Percentiles rank a stretch among this genome's conserved stretches.
Conservation (phyloP, 1,284 basidiomycete genomes). For the Schizopora paradoxa region DNA sequence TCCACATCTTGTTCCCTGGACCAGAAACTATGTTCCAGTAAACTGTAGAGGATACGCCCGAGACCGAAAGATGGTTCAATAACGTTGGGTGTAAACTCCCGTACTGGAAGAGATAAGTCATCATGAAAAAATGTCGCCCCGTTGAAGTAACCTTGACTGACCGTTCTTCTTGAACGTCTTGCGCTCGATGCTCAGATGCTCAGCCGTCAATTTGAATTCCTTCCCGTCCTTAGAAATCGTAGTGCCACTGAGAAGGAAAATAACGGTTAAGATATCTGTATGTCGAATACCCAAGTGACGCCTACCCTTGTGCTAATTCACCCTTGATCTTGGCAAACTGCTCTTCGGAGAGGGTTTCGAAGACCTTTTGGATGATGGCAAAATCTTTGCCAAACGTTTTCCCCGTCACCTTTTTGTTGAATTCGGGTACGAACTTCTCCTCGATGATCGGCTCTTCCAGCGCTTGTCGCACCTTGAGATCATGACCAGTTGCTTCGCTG, state of each 20-base stretch:
- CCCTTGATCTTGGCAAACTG: conserved; percentile 66
- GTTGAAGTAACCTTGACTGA: conserved; percentile 32
- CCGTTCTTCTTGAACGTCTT: conserved; percentile 89
- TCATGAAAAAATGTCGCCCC: conserved; percentile 3
- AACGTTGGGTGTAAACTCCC: conserved; percentile 96
- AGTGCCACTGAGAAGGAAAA: conserved; percentile 35
- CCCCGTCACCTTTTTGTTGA: conserved; percentile 88
- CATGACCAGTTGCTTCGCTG: conserved; percentile 58
- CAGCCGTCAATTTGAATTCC: conserved; percentile 68
- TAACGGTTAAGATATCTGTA: conserved; percentile 20
- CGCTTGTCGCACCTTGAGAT: conserved; percentile 79
- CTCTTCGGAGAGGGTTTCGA: conserved; percentile 68
- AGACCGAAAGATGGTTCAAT: conserved; percentile 99
- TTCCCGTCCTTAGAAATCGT: conserved; percentile 57
- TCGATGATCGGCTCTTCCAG: conserved; percentile 76
- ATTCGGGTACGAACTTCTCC: conserved; percentile 70
- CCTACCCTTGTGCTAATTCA: conserved; percentile 74
- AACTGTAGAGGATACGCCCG: conserved; percentile 90
- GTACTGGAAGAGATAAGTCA: conserved; percentile 45
- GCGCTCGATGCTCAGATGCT: conserved; percentile 75
- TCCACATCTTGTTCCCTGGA: conserved; percentile 86
- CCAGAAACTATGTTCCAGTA: conserved; percentile 98
- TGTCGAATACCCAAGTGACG: conserved; percentile 16
- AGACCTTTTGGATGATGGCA: conserved; percentile 62
- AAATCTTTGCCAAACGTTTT: conserved; percentile 89